Evolutionary conservation across 208 protist genomes (phyloP), one percentile per base, ranked within the genome.

Genomic region (Crithidia bombi): DNA sequence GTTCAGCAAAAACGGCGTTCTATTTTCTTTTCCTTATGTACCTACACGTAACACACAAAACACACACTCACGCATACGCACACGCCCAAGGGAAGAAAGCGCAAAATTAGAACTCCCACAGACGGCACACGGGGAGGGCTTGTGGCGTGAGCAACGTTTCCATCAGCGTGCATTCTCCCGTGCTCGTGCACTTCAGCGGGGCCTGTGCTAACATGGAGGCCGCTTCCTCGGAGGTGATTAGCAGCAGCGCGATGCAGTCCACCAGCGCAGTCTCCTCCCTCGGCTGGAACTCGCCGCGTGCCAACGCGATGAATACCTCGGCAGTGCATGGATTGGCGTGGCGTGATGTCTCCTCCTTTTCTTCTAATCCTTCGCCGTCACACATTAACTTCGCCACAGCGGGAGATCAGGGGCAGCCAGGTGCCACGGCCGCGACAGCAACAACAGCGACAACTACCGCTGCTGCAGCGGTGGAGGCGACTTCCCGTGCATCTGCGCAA

Each of bases 191-290:
- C 15, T 49, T 2, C 25, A n/a, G 38, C 14, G 38, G 5, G 3
- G 7, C 25, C 5, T 10, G 35, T 17, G 25, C 23, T 19, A 33
- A 7, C 4, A 47, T 47, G 56, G 56, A 62, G 7, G 5, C 38
- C 26, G 28, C 9, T 17, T 25, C 57, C 5, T 49, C 57, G 3
- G 57, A 64, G 17, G 23, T 5, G 43, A 38, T 38, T 26, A 50
- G 56, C 56, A 5, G n/a, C 39, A 32, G 9, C 10, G 14, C 39
- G 10, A 32, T 32, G 35, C 56, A 63, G 39, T 50, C 56, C 5
- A 10, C 39, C 2, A 63, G 39, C 51, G 70, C 28, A 21, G 36
- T 57, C 44, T 65, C 59, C 26, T 69, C 62, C 30, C 33, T 75
- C 1, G 55, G 32, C 12, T 69, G 69, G 59, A 26, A 64, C 6